Evolutionary conservation across 768 basidiomycete genomes (phyloP), one percentile per base, ranked within the genome.

Genomic region (Lentinula aciculospora): DNA sequence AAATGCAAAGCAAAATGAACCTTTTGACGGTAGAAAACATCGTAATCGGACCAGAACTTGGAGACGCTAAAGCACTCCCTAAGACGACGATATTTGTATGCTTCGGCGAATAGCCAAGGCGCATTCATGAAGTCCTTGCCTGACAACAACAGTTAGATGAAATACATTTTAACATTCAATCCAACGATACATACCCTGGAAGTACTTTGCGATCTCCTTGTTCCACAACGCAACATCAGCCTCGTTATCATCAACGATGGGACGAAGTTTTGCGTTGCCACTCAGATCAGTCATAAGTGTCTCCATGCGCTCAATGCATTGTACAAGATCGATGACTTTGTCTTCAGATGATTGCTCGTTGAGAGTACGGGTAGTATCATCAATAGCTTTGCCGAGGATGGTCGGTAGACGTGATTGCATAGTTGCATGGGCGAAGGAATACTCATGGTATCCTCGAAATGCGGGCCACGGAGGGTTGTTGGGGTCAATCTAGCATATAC

Each of bases 341-440:
- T 97, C 93, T 68, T 96, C 94, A 23, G 82, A 76, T 40, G 83
- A 88, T 71, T 92, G 80, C 5, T 88, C 85, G 72, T 97, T 96
- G 63, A 97, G 81, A 27, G 94, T 97, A 64, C 85, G 83, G 55
- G 88, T 89, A 8, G 87, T 79, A 67, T 98, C 95, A 65, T 95
- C 94, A 65, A 97, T 94, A 12, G 91, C 95, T 74, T 97, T 98
- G 62, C 93, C 92, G 48, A 97, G 78, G 62, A 98, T 98, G 39
- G 95, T 96, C 2, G 95, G 95, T 25, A 97, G 83, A 47, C 95
- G 87, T n/a, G 89, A 86, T 60, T 92, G 91, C 94, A 97, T 97
- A 3, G 94, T 96, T 31, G 93, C 95, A 72, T 95, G 84, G 37
- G 87, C 88, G 66, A 92, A 92, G 0, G 86, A 91, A 68, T 86